These are phyloP conservation scores for Kwoniella europaea DNA, from an alignment of 768 basidiomycete species.

Conservation along the genomic window DNA sequence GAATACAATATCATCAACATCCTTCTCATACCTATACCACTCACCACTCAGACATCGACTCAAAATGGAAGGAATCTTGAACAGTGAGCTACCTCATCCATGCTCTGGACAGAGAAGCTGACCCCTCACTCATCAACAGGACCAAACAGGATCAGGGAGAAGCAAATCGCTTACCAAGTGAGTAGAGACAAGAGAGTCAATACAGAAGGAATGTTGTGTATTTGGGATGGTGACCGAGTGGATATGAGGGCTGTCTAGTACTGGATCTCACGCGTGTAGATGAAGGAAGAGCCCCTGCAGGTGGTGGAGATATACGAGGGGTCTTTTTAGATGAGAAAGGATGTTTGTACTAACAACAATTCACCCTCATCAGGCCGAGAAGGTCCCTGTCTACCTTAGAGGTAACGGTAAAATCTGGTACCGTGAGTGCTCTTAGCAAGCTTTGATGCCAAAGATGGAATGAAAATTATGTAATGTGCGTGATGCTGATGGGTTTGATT, in stretches of 20 bases:
- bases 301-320: too few relatives aligned
- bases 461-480: too few relatives aligned
- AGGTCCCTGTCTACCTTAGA: constrained; percentile 46
- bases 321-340: too few relatives aligned
- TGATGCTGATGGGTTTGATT: neutral
- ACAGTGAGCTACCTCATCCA: constrained; percentile 32
- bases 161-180: constrained; percentile 47
- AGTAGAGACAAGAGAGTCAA: neutral
- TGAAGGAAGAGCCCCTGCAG: too few relatives aligned
- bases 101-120: neutral
- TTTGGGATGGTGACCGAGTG: too few relatives aligned
- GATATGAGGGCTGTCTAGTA: too few relatives aligned
- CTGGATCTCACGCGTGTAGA: too few relatives aligned
- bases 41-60: constrained; percentile 22
- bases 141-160: constrained; percentile 39
- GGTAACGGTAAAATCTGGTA: constrained; percentile 46
- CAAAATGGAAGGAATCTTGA: constrained; percentile 41
- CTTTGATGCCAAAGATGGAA: too few relatives aligned
- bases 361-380: constrained; percentile 29
- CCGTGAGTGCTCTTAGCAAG: constrained; percentile 33
- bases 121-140: constrained; percentile 19
- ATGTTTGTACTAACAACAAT: neutral
- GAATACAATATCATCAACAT: constrained; percentile 1
- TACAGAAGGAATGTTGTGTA: neutral
- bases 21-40: neutral